These are phyloP conservation scores for Zoysia pacifica DNA, from an alignment of 176 grass and related monocot genomes.

Conservation along the genomic window DNA sequence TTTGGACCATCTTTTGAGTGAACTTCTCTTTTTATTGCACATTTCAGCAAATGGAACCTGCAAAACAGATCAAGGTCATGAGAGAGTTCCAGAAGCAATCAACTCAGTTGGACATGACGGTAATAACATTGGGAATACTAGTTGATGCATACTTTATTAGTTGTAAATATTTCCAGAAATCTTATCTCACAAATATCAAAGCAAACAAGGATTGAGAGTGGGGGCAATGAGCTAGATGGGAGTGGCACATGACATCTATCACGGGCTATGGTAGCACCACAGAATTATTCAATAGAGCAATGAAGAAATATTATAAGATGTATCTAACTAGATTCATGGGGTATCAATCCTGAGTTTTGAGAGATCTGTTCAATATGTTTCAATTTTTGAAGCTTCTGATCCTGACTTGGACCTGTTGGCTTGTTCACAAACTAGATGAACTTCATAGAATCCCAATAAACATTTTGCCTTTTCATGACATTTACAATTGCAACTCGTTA, in stretches of 20 bases:
- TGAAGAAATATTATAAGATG: not conserved
- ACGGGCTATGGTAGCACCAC: not conserved
- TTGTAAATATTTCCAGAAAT: not conserved
- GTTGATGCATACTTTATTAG: not conserved
- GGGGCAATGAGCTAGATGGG: not conserved
- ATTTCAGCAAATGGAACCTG: conserved; percentile 97
- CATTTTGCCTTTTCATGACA: not conserved
- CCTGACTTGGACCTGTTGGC: not conserved
- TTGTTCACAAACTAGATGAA: not conserved
- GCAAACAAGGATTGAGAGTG: not conserved
- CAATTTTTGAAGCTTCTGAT: not conserved
- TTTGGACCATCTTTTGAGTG: conserved; percentile 25
- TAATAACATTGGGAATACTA: conserved; percentile 44
- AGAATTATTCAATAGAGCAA: not conserved
- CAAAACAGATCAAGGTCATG: conserved; percentile 89
- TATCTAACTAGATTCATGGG: not conserved
- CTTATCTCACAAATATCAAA: not conserved
- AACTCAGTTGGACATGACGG: conserved; percentile 96
- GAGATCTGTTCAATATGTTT: not conserved
- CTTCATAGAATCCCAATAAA: not conserved
- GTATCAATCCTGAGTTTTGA: not conserved
- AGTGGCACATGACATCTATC: not conserved
- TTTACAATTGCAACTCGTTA: not conserved
- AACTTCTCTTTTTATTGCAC: conserved; percentile 6
- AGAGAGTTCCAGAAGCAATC: conserved; percentile 98